Base-by-base conservation (phyloP, 176 grass and related monocot species). In the Oryza glaberrima region DNA sequence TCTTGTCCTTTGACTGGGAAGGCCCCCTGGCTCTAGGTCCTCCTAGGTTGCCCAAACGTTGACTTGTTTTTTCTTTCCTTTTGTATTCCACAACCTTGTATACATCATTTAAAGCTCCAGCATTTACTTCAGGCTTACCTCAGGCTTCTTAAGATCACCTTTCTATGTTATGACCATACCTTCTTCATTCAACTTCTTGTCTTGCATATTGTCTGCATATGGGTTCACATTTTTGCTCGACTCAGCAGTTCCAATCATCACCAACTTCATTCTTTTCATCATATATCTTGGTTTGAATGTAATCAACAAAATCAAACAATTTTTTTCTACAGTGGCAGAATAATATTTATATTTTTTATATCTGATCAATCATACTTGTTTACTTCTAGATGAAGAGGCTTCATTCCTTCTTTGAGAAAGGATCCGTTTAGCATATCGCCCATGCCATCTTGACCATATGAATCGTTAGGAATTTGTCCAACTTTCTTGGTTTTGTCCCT, bases 41-140 rank as follows among this genome's bases (percentile, higher is more conserved):
- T 67, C 15, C 30, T 69, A 69, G 67, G 67, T 36, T 69, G 67
- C 67, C 35, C 67, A 40, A 69, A 69, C 26, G 40, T 69, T 15
- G 67, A 69, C 32, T 40, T 35, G 14, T 69, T 36, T 69, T 69
- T 38, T 38, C 67, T 38, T 17, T 69, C 15, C 32, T 69, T 69
- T 69, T 69, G 32, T 38, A 32, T 69, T 38, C 30, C 67, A 69
- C 32, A 26, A 67, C 65, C 28, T 67, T 67, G 25, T 35, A 68
- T 68, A 4, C 30, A 17, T 68, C 66, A 67, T 67, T 32, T 32
- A 14, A 34, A 35, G 4, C 66, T 68, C 36, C 28, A 68, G 15
- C 66, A 38, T 69, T 34, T 69, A 38, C 65, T 67, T 68, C 28
- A 68, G 38, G 38, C 38, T 40, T 40, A 7, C 38, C 38, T 40